These are phyloP conservation scores for Xylaria scruposa DNA, from an alignment of 495 filamentous ascomycete genomes.

Conservation along the genomic window DNA sequence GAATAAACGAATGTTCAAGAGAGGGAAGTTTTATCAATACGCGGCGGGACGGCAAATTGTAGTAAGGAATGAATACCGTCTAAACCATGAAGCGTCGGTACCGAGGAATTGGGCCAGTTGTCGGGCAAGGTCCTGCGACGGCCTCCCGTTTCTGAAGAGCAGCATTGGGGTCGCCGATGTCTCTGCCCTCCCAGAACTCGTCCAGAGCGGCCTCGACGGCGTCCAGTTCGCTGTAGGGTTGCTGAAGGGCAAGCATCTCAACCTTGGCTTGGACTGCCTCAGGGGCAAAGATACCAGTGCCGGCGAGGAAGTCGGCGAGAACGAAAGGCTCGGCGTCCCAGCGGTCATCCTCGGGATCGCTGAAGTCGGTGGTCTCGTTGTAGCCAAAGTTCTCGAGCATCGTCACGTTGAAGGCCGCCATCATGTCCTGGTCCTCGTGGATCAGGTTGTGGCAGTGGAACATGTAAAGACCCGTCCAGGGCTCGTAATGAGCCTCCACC, in stretches of 20 bases:
- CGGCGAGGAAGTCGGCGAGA: constrained; percentile 23
- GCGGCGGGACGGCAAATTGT: not conserved
- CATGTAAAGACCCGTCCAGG: constrained; percentile 64
- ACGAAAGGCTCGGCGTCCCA: constrained; percentile 35
- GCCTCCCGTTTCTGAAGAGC: constrained; percentile 25
- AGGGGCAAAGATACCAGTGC: constrained; percentile 25
- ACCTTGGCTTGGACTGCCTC: constrained; percentile 26
- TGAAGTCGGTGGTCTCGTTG: constrained; percentile 48
- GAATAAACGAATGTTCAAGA: not conserved
- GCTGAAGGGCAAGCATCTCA: constrained; percentile 20
- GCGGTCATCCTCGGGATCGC: constrained; percentile 42
- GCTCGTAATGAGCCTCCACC: constrained; percentile 57
- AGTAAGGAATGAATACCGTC: not conserved
- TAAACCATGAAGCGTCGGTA: constrained; percentile 24
- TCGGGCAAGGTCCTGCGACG: constrained; percentile 6
- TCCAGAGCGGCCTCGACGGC: constrained; percentile 26
- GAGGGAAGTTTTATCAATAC: not conserved
- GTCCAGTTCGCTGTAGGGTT: constrained; percentile 30
- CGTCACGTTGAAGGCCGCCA: constrained; percentile 65
- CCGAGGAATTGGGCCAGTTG: constrained; percentile 13
- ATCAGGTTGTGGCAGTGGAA: constrained; percentile 65
- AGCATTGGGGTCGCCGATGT: constrained; percentile 24
- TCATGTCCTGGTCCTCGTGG: constrained; percentile 68
- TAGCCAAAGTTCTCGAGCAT: constrained; percentile 55
- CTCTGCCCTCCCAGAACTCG: constrained; percentile 22